Evolutionary conservation across 306 rosid genomes (phyloP), one percentile per base, ranked within the genome.

Genomic region (Rubus parviflorus): DNA sequence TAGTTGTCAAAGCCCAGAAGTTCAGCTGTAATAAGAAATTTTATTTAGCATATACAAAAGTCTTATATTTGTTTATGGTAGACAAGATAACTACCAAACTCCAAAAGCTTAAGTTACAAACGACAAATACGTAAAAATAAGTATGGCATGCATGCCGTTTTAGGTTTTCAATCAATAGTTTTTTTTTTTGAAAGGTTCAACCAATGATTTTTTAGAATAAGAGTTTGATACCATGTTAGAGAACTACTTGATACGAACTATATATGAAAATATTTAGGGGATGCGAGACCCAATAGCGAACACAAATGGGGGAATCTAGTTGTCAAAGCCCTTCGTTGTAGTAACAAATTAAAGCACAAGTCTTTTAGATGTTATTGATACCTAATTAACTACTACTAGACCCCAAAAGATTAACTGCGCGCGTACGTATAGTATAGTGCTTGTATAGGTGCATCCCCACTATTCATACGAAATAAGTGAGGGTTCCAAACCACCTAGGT

Each of bases 1-100:
- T 43, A 81, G 19, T 45, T 17, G 6, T 81, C 76, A 38, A 91
- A 87, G 15, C 93, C 97, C 81, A 94, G 56, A 72, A 86, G 84
- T 54, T 90, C 84, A 75, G 87, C 94, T 94, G 90, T 17, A 72
- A 78, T 41, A 1, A 40, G 53, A 15, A 30, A 42, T 8, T 35
- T 10, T 45, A 8, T 6, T 62, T 62, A 62, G 66, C 38, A 30
- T 11, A 25, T 20, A 53, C 17, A 11, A 30, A 30, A 23, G 38
- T 58, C 64, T 20, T 10, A 9, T 10, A 23, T 23, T 25, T 60
- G 42, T 15, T 30, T 6, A 5, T 30, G 10, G 11, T n/a, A n/a
- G n/a, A n/a, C n/a, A 12, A 15, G 1, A 37, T 40, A 23, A 60
- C 37, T 30, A 35, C 43, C 5, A 35, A 15, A 13, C 20, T 14